Base-by-base conservation (phyloP, 106 monocot species). In the Dendrobium officinale region DNA sequence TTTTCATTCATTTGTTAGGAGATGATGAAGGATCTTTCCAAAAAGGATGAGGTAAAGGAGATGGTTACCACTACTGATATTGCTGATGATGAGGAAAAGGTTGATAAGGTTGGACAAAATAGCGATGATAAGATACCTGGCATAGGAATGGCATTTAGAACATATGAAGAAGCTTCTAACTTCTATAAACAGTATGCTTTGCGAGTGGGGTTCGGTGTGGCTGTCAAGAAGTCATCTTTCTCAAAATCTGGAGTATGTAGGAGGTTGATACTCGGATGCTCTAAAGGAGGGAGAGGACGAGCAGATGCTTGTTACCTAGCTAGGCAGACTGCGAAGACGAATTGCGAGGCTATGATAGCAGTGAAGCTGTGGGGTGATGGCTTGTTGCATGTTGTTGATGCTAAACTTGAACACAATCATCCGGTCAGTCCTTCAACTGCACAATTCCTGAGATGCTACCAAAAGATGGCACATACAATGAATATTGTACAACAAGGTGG, bases 321-420 rank as follows among this genome's bases (percentile, higher is more conserved):
- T 27, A 91, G 88, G 82, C 85, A 79, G 64, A 80, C 86, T 2
- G 86, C 88, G 1, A 91, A 91, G 77, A 93, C 90, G 1, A 85
- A 90, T 51, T 90, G 93, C 45, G 83, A 82, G 59, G 93, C 90
- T n/a, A 84, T 80, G 84, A 75, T 93, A n/a, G 80, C 80, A 9
- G 78, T 81, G 41, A 93, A 93, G 81, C 73, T 88, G 10, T 80
- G 83, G 77, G 82, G 85, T 7, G 90, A 93, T 73, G 90, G 90
- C 4, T 85, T 86, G 47, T 78, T 93, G 75, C 92, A 88, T 80
- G 40, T 93, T 37, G 86, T 85, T 66, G 85, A 83, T 45, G 86
- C 79, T 49, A 81, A 85, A 77, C 85, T 90, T 29, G 93, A 90
- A 55, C 93, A 93, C 78, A 93, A 93, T 47, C 93, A 93, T 86